phyloP scores from a whole-genome alignment of 2,329 filamentous ascomycete genomes.

The Neofusicoccum sp. region DNA sequence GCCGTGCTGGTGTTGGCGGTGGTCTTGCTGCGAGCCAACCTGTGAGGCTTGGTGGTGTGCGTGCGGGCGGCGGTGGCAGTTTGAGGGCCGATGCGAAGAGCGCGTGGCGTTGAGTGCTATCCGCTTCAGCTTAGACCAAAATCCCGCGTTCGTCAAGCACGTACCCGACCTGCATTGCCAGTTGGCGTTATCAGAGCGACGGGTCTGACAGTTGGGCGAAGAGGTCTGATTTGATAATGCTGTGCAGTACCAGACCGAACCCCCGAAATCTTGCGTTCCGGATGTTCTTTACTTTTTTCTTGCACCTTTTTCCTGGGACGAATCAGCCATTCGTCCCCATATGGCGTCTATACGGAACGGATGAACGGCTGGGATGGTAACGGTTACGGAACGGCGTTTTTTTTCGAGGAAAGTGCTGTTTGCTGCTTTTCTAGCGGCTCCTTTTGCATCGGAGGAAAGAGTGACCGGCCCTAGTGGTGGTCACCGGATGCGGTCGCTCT shows the following conservation, averaged over 20 bases:
- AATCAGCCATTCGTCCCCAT: neutral
- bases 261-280: neutral
- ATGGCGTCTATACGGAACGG: neutral
- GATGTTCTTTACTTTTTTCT: neutral
- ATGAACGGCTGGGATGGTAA: neutral
- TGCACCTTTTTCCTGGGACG: neutral
- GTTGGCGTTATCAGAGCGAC: no score
- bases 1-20: constrained; percentile 27
- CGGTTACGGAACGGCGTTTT: neutral
- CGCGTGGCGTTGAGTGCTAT: constrained; percentile 21
- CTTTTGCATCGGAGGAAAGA: neutral
- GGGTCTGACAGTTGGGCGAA: no score
- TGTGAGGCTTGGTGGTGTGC: constrained; percentile 27
- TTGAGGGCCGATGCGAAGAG: constrained; percentile 21
- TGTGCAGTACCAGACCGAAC: neutral
- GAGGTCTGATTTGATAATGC: neutral
- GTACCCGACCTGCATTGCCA: no score
- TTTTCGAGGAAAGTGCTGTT: no score
- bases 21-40: constrained; percentile 35
- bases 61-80: constrained; percentile 20
- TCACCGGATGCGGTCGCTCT: no score
- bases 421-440: no score
- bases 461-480: no score
- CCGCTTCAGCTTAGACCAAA: neutral
- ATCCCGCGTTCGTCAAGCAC: no score